These are phyloP conservation scores for Orbilia ellipsospora DNA, from an alignment of 2,329 filamentous ascomycete genomes.

Conservation along the genomic window DNA sequence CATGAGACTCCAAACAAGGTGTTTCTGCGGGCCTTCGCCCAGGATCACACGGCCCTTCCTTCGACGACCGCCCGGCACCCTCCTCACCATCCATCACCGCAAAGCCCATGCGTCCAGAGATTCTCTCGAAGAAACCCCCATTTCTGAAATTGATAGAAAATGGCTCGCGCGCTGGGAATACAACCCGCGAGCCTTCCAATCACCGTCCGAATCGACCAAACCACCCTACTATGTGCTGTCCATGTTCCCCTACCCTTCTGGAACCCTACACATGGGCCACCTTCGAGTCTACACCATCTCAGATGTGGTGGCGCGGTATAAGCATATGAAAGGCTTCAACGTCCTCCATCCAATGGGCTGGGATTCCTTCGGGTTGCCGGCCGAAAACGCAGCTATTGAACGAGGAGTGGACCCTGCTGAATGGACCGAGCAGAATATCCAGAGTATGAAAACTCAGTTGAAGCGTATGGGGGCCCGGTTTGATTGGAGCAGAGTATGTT, in stretches of 20 bases:
- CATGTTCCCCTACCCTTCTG: slow-evolving; percentile 95
- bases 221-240: slow-evolving; percentile 75
- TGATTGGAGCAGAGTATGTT: slow-evolving; percentile 81
- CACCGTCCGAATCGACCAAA: slow-evolving; percentile 62
- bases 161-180: slow-evolving; percentile 47
- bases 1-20: slow-evolving; percentile 47
- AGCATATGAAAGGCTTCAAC: slow-evolving; percentile 76
- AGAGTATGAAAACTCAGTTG: slow-evolving; percentile 84
- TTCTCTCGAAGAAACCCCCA: slow-evolving; percentile 4
- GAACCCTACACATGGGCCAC: slow-evolving; percentile 85
- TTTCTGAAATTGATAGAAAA: slow-evolving; percentile 41
- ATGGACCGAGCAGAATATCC: slow-evolving; percentile 85
- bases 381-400: slow-evolving; percentile 91
- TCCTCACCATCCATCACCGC: slow-evolving; percentile 18
- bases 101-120: slow-evolving; percentile 18
- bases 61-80: slow-evolving; percentile 30
- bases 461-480: slow-evolving; percentile 81
- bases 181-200: slow-evolving; percentile 39
- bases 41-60: slow-evolving; percentile 22
- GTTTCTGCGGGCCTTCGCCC: slow-evolving; percentile 32
- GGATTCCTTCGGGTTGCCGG: slow-evolving; percentile 91
- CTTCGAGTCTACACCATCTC: slow-evolving; percentile 90
- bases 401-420: slow-evolving; percentile 78
- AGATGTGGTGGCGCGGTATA: slow-evolving; percentile 82
- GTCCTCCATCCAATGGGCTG: slow-evolving; percentile 92